These are phyloP conservation scores for Aspergillus texensis DNA, from an alignment of 2,329 filamentous ascomycete species.

Conservation along the genomic window DNA sequence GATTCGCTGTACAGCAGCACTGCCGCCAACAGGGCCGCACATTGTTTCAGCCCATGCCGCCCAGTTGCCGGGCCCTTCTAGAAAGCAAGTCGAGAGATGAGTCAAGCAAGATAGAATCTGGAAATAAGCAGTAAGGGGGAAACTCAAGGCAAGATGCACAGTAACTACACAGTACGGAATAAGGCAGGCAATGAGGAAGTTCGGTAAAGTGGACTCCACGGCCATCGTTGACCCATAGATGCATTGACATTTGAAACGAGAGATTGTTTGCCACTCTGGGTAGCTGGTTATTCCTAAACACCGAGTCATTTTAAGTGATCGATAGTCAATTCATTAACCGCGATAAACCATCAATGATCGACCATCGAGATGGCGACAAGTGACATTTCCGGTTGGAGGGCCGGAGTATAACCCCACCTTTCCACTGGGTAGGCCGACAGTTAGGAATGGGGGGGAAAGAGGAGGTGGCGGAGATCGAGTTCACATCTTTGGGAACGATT, in stretches of 20 bases:
- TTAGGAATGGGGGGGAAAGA: not conserved
- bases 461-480: conserved; percentile 6
- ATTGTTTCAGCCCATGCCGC: not conserved
- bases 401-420: conserved; percentile 1
- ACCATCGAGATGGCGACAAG: not conserved
- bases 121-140: not conserved
- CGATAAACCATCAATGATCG: not conserved
- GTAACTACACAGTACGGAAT: not conserved
- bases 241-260: not conserved
- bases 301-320: not conserved
- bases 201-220: not conserved
- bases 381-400: not conserved
- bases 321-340: not conserved
- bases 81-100: not conserved
- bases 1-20: not conserved
- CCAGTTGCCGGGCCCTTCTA: not conserved
- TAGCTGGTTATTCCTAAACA: not conserved
- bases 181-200: not conserved
- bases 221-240: not conserved
- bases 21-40: not conserved
- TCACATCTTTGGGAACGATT: conserved; percentile 2
- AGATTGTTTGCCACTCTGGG: not conserved
- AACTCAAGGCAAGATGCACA: not conserved
- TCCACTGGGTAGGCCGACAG: not conserved
- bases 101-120: not conserved